phyloP scores from a whole-genome alignment of 202 grass and related monocot species.

The Setaria italica region DNA sequence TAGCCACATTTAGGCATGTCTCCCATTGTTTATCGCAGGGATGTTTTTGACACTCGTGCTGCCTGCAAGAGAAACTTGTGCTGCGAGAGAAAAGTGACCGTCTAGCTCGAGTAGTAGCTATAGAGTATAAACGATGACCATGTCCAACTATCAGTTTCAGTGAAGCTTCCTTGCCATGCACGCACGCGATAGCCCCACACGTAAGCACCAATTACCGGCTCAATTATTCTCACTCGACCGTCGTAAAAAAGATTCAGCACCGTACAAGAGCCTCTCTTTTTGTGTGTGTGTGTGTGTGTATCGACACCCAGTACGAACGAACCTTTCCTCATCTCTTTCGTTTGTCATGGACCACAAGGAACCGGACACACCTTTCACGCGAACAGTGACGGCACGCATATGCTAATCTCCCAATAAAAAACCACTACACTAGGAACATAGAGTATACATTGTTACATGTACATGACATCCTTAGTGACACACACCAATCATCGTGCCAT shows the following conservation, averaged over 20 bases:
- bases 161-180: conserved; percentile 38
- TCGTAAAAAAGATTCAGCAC: conserved; percentile 6
- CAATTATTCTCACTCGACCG: neutral
- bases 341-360: conserved; percentile 7
- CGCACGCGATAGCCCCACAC: neutral
- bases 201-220: neutral
- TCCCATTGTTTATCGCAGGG: conserved; percentile 12
- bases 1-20: conserved; percentile 26
- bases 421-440: neutral
- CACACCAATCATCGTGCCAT: conserved; percentile 49
- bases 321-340: neutral
- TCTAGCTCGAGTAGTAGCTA: neutral
- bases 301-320: neutral
- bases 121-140: neutral
- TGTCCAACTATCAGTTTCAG: conserved; percentile 5
- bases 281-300: too few species aligned
- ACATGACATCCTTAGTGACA: conserved; percentile 10
- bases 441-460: neutral
- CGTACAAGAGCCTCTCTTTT: neutral
- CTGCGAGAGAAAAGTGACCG: neutral
- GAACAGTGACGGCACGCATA: neutral
- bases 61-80: neutral
- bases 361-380: conserved; percentile 23
- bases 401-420: neutral
- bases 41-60: conserved; percentile 13